Percentiles rank a stretch among this genome's conserved stretches.
Evolutionary conservation across 257 asterid genomes (phyloP).

Genomic region (Fraxinus anomala): DNA sequence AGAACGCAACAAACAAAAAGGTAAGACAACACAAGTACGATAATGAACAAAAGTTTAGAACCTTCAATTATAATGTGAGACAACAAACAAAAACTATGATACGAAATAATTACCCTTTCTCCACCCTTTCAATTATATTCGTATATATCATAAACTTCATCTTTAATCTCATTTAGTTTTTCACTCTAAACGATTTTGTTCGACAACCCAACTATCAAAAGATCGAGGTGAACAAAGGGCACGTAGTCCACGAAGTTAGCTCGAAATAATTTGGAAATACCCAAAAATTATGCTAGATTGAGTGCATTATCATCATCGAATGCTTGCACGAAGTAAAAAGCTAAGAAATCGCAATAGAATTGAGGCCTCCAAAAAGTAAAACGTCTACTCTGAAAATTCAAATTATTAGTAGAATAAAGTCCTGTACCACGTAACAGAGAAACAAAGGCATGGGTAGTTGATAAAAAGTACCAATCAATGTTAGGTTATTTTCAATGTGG

Average conservation of each 20-base stretch:
- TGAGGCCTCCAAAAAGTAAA: neutral
- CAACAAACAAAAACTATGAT: too few relatives aligned
- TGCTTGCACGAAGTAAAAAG: neutral
- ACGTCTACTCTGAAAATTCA: neutral
- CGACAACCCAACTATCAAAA: neutral
- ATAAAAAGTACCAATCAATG: conserved; percentile 27
- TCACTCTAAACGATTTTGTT: neutral
- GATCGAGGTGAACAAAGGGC: neutral
- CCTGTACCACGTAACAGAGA: too few relatives aligned
- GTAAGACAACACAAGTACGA: too few relatives aligned
- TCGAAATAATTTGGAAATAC: neutral
- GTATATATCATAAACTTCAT: neutral
- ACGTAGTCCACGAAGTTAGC: neutral
- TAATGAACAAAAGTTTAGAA: too few relatives aligned
- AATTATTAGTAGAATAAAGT: too few relatives aligned
- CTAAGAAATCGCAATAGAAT: neutral
- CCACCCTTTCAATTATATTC: too few relatives aligned
- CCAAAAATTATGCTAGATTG: neutral
- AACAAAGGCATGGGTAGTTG: neutral
- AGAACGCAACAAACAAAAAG: too few relatives aligned
- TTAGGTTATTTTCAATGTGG: conserved; percentile 43
- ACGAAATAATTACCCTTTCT: too few relatives aligned
- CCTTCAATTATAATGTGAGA: too few relatives aligned
- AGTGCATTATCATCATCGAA: neutral
- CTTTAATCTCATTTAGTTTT: too few relatives aligned